Base-by-base conservation (phyloP, 441 rosid species). In the Metrosideros polymorpha region DNA sequence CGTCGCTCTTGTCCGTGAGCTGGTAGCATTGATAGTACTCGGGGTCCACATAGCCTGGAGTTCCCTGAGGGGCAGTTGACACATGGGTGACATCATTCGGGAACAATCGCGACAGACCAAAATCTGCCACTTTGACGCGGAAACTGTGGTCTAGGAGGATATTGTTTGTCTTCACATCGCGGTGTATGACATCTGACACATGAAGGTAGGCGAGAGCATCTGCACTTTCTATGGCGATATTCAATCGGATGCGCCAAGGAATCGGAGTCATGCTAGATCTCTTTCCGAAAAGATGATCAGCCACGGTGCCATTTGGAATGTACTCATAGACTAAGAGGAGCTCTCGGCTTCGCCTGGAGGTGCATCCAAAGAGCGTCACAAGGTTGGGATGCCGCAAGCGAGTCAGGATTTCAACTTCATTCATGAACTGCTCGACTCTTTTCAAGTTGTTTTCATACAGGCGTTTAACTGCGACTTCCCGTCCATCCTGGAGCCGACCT, bases 41-140 rank as follows among this genome's bases (percentile, higher is more conserved):
- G 6, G 88, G 88, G 51, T 87, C 88, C 52, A 87, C 88, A 55
- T 87, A 87, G 29, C 88, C 88, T 9, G 88, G 88, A 63, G 86
- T 87, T 9, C 88, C 88, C 76, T 87, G 88, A 9, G 88, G 88
- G 42, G 88, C 88, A 4, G 88, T 87, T 2, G 88, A 87, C 55
- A 87, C 86, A 27, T 87, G 88, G 75, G 86, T 87, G 84, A 87
- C 88, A 12, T 87, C 86, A 0, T 43, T 71, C 7, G 88, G 88
- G 86, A 87, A 87, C 86, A 87, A 71, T 56, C 88, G 84, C 7
- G 88, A 87, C 19, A 87, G 51, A 55, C 88, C 88, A 43, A 87
- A 87, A 87, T 87, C 88, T 2, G 88, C 88, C 43, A 87, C 88
- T 66, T 87, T 87, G 29, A 87, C 88, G 19, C 59, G 83, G 79